phyloP scores from a whole-genome alignment of 805 yeast genomes.

The Maudiozyma serrabonitensis region DNA sequence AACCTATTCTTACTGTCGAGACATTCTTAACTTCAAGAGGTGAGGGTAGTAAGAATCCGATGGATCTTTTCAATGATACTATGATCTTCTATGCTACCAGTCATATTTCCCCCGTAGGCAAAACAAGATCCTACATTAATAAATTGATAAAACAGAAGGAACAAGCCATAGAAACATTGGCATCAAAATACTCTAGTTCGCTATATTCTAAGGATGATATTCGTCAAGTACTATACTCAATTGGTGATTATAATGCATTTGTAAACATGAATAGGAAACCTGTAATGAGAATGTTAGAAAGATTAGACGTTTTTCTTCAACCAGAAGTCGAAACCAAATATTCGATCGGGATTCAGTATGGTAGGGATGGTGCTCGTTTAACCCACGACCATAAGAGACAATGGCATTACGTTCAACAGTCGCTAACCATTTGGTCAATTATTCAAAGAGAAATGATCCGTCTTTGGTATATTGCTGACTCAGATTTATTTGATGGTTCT shows the following conservation, averaged over 20 bases:
- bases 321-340: constrained; percentile 34
- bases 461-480: constrained; percentile 70
- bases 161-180: constrained; percentile 52
- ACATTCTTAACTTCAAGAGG: constrained; percentile 35
- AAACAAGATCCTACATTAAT: constrained; percentile 43
- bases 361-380: constrained; percentile 58
- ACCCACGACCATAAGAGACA: constrained; percentile 69
- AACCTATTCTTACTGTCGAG: constrained; percentile 58
- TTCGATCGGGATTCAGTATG: constrained; percentile 55
- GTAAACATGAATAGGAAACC: constrained; percentile 61
- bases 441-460: constrained; percentile 71
- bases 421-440: constrained; percentile 64
- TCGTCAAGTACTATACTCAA: constrained; percentile 63
- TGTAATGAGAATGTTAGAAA: constrained; percentile 48
- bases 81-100: constrained; percentile 54
- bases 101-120: constrained; percentile 53
- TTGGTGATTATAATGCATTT: constrained; percentile 71
- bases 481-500: constrained; percentile 49
- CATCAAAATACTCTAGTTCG: constrained; percentile 37
- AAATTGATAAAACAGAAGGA: constrained; percentile 58
- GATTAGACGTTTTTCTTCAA: constrained; percentile 39
- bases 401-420: constrained; percentile 65
- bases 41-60: constrained; percentile 29
- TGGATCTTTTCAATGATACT: constrained; percentile 46
- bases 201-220: constrained; percentile 48